Conservation (phyloP, 169 alveolate genomes). For the Plasmodium gonderi region DNA sequence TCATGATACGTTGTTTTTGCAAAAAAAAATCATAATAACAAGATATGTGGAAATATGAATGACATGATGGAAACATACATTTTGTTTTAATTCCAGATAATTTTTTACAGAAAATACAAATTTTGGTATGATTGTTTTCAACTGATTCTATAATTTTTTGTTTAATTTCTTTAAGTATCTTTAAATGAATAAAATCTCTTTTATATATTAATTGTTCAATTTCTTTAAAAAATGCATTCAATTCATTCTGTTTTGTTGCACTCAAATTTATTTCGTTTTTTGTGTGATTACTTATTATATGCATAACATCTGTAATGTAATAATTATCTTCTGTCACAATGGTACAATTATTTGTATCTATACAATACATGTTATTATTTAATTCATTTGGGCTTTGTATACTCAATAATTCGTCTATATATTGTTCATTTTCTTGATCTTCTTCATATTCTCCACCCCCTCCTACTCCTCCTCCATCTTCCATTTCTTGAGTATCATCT, state of each 20-base stretch:
- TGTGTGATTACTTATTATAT: constrained; percentile 10
- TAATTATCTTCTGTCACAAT: constrained; percentile 24
- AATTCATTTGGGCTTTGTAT: background rate
- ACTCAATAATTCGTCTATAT: background rate
- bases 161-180: constrained; percentile 19
- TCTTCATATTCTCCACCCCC: background rate
- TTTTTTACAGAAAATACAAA: constrained; percentile 21
- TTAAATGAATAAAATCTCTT: constrained; percentile 40
- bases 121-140: background rate
- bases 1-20: background rate
- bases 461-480: no score
- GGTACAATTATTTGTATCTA: constrained; percentile 26
- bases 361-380: constrained; percentile 1
- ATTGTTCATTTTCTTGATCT: background rate
- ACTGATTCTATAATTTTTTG: constrained; percentile 25
- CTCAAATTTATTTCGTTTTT: background rate
- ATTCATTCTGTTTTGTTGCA: background rate
- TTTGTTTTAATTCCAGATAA: constrained; percentile 20
- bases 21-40: constrained; percentile 29
- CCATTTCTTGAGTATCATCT: background rate
- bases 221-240: constrained; percentile 25
- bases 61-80: constrained; percentile 62
- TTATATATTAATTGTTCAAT: constrained; percentile 32
- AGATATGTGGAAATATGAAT: constrained; percentile 32
- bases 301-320: background rate